A percentile compares a stretch with the other conserved stretches of the same genome.
These are phyloP conservation scores for Penicillium manginii DNA, from an alignment of 495 filamentous ascomycete species.

Conservation along the genomic window DNA sequence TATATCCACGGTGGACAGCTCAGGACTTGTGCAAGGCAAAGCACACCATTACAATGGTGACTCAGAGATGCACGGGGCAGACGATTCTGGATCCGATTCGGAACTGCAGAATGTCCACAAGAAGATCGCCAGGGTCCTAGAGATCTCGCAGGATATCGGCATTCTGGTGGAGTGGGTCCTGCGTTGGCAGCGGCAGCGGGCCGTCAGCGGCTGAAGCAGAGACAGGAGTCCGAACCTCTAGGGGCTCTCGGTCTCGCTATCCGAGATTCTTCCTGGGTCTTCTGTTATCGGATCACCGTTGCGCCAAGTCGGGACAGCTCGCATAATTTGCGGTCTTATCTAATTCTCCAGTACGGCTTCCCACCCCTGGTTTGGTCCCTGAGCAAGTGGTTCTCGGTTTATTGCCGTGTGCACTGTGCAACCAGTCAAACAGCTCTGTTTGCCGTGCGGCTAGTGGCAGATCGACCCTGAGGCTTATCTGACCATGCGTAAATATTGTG, in stretches of 20 bases:
- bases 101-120: conserved; percentile 39
- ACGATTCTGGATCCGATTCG: conserved; percentile 29
- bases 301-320: not conserved
- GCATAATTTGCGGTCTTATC: not conserved
- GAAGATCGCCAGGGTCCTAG: conserved; percentile 46
- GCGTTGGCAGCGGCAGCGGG: conserved; percentile 37
- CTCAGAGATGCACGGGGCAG: conserved; percentile 28
- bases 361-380: not conserved
- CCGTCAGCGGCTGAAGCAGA: conserved; percentile 23
- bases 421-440: too few relatives aligned
- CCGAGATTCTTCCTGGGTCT: not conserved
- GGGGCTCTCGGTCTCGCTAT: not conserved
- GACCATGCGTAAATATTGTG: too few relatives aligned
- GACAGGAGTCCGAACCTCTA: not conserved
- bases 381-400: too few relatives aligned
- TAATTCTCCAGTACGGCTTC: not conserved
- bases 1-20: conserved; percentile 49
- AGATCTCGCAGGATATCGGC: conserved; percentile 57
- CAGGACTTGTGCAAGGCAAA: conserved; percentile 34
- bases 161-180: conserved; percentile 61
- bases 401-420: too few relatives aligned
- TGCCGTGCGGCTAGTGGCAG: too few relatives aligned
- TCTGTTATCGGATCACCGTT: not conserved
- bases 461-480: too few relatives aligned
- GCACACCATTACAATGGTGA: conserved; percentile 13